A percentile compares a stretch with the other conserved stretches of the same genome.
These are phyloP conservation scores for Hibiscus mutabilis DNA, from an alignment of 345 rosid genomes.

Conservation along the genomic window DNA sequence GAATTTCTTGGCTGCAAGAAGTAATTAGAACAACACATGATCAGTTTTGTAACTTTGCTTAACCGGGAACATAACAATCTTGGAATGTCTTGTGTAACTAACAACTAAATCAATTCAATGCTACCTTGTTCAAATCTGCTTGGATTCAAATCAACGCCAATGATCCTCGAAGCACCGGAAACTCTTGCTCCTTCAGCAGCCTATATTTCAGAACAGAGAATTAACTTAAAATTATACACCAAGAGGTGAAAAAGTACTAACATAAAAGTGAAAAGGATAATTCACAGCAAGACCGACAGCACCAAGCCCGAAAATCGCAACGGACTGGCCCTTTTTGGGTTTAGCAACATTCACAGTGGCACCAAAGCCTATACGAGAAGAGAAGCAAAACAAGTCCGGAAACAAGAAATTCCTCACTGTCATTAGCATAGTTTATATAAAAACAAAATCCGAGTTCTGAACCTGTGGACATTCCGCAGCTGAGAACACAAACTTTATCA, in stretches of 20 bases:
- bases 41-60: not conserved
- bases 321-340: slow-evolving; percentile 56
- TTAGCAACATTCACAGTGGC: slow-evolving; percentile 76
- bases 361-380: slow-evolving; percentile 38
- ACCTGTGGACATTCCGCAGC: slow-evolving; percentile 81
- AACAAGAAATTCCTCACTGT: not conserved
- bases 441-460: not conserved
- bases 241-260: not conserved
- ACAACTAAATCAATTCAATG: not conserved
- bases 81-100: not conserved
- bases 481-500: slow-evolving; percentile 62
- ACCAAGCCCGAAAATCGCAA: slow-evolving; percentile 75
- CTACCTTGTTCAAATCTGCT: slow-evolving; percentile 44
- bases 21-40: too few relatives aligned
- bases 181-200: slow-evolving; percentile 85
- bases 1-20: too few relatives aligned
- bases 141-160: slow-evolving; percentile 71
- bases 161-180: slow-evolving; percentile 56
- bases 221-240: not conserved
- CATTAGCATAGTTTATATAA: not conserved
- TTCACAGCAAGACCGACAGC: slow-evolving; percentile 73
- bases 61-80: not conserved
- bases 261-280: not conserved
- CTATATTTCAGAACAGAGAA: slow-evolving; percentile 14
- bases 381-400: not conserved